Base-by-base conservation (phyloP, 2,329 filamentous ascomycete species). In the Dactylellina drechsleri region DNA sequence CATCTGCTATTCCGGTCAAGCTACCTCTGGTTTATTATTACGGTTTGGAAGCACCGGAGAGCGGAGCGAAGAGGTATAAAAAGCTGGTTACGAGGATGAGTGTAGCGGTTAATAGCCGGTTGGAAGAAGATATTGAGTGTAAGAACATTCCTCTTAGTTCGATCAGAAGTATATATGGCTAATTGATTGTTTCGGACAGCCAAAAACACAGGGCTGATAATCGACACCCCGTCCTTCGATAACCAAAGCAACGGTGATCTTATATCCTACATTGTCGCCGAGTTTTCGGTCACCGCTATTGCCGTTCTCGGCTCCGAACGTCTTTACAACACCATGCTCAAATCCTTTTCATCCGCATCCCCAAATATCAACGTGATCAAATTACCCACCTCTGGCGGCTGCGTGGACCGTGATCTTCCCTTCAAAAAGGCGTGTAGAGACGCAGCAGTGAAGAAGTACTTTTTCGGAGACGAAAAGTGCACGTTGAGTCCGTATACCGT, bases 21-120 rank as follows among this genome's bases (percentile, higher is more conserved):
- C 85, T 97, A 79, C 95, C 95, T 4, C 84, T 99, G 64, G 92
- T 94, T 28, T 96, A 97, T 81, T 92, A 93, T 82, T 96, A 92
- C 81, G 94, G 95, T 15, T 85, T 91, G 77, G 85, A 87, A 61
- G 88, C 85, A 76, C 87, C 92, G 0, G 90, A 92, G 78, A 91
- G 92, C 58, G 91, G 92, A 75, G 85, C 87, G 0, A 86, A 85
- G 40, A 83, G 94, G 50, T 98, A 91, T 83, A 90, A 88, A 80
- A 87, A 89, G 12, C 83, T 97, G 75, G 84, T 92, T 23, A 91
- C 90, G 53, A 87, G 91, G 76, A 85, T 98, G 80, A 93, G 92
- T 0, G 86, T 94, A 16, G 90, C 91, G 7, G 91, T 92, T 3
- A 91, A 89, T 26, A 91, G 88, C 49, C 88, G 93, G 78, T 83